phyloP scores from a whole-genome alignment of 2,329 filamentous ascomycete species.

The Xylaria sp. region DNA sequence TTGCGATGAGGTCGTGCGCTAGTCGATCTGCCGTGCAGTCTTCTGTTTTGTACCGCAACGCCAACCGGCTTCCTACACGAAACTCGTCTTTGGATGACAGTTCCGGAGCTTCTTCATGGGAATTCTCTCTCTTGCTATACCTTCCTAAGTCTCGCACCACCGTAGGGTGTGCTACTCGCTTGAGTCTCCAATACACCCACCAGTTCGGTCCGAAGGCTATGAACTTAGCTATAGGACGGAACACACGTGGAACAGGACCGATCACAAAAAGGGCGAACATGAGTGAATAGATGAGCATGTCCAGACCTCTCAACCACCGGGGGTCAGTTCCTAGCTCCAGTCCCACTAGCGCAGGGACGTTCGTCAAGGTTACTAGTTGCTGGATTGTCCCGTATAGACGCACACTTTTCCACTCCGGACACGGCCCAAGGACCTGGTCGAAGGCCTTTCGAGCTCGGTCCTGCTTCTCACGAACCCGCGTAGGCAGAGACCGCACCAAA shows the following conservation, averaged over 20 bases:
- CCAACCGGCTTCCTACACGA: slow-evolving; percentile 18
- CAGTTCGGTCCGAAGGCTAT: slow-evolving; percentile 24
- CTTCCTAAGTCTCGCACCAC: slow-evolving; percentile 25
- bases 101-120: neutral
- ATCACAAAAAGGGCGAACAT: slow-evolving; percentile 22
- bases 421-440: slow-evolving; percentile 25
- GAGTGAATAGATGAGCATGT: neutral
- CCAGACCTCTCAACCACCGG: slow-evolving; percentile 25
- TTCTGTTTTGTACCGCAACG: slow-evolving; percentile 14
- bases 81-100: neutral
- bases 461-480: slow-evolving; percentile 24
- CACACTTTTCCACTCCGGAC: slow-evolving; percentile 28
- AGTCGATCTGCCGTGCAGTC: slow-evolving; percentile 21
- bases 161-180: slow-evolving; percentile 22
- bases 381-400: slow-evolving; percentile 29
- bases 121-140: no score
- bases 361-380: slow-evolving; percentile 28
- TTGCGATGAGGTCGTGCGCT: slow-evolving; percentile 31
- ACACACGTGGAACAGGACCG: slow-evolving; percentile 2
- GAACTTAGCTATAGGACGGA: slow-evolving; percentile 26
- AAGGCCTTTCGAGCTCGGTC: slow-evolving; percentile 18
- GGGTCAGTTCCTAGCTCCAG: slow-evolving; percentile 25
- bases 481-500: slow-evolving; percentile 32
- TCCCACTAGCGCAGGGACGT: slow-evolving; percentile 28
- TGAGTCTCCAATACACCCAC: slow-evolving; percentile 32